Conservation (phyloP, 495 filamentous ascomycete genomes). For the Peziza echinospora region DNA sequence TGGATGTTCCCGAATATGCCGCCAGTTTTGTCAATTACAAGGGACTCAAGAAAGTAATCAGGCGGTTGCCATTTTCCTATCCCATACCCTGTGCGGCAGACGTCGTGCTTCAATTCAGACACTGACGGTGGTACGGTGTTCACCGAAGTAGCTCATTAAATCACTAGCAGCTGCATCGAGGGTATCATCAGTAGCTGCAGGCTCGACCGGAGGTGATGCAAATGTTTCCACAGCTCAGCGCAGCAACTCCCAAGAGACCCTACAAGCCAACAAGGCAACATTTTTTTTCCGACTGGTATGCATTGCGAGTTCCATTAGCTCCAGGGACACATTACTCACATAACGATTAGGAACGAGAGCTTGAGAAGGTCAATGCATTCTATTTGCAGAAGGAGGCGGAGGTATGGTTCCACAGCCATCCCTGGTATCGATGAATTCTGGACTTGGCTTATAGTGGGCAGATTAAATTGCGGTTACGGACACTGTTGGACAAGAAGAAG, state of each 20-base stretch:
- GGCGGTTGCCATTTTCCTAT: not conserved
- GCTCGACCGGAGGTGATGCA: constrained; percentile 16
- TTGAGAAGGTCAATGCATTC: constrained; percentile 96
- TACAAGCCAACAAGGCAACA: constrained; percentile 92
- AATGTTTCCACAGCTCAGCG: constrained; percentile 6
- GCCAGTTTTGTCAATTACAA: constrained; percentile 99
- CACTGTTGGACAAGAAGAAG: constrained; percentile 82
- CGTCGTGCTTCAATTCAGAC: not conserved
- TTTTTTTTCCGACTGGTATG: constrained; percentile 94
- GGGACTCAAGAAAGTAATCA: constrained; percentile 77
- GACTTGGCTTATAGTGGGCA: constrained; percentile 20
- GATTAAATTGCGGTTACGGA: constrained; percentile 81
- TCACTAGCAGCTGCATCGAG: constrained; percentile 25
- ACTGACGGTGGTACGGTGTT: constrained; percentile 1
- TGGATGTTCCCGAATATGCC: constrained; percentile 97
- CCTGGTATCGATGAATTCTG: not conserved
- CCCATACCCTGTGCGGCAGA: constrained; percentile 9
- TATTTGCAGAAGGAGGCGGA: constrained; percentile 97
- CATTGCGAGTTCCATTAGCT: too few relatives aligned
- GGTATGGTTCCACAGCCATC: constrained; percentile 29
- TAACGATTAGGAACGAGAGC: constrained; percentile 56
- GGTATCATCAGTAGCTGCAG: constrained; percentile 58
- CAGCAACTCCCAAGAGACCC: constrained; percentile 57
- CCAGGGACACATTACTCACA: not conserved
- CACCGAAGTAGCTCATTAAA: constrained; percentile 64